phyloP scores from a whole-genome alignment of 129 eudicot species.

The Cynara cardunculus region DNA sequence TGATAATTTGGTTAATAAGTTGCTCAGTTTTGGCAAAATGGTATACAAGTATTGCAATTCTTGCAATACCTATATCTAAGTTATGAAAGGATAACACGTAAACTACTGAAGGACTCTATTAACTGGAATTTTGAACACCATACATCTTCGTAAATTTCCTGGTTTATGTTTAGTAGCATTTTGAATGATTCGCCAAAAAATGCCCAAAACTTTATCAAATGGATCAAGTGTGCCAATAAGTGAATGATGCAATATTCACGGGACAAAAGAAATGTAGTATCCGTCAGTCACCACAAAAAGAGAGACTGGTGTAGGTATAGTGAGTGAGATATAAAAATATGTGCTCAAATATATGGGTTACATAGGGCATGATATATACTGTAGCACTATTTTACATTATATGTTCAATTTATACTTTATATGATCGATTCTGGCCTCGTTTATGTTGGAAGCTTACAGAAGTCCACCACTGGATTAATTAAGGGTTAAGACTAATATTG shows the following conservation, averaged over 20 bases:
- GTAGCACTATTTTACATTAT: neutral
- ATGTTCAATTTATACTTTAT: neutral
- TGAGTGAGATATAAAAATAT: neutral
- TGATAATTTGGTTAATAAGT: neutral
- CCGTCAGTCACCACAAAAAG: neutral
- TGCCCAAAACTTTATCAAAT: neutral
- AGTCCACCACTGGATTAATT: no score
- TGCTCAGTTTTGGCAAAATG: neutral
- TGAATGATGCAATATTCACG: no score
- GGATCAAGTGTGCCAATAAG: neutral
- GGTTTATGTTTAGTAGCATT: neutral
- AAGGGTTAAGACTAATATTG: no score
- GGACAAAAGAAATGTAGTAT: no score
- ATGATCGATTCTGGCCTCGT: neutral
- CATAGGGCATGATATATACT: neutral
- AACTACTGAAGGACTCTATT: neutral
- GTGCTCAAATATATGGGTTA: neutral
- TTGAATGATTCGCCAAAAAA: neutral
- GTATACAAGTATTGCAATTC: neutral
- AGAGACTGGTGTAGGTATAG: neutral
- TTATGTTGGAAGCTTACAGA: no score
- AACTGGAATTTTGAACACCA: neutral
- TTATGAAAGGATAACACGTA: neutral
- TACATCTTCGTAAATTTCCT: neutral
- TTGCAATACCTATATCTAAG: neutral